Conservation (phyloP, 2,329 filamentous ascomycete species). For the Neophaeococcomyces mojaviensis region DNA sequence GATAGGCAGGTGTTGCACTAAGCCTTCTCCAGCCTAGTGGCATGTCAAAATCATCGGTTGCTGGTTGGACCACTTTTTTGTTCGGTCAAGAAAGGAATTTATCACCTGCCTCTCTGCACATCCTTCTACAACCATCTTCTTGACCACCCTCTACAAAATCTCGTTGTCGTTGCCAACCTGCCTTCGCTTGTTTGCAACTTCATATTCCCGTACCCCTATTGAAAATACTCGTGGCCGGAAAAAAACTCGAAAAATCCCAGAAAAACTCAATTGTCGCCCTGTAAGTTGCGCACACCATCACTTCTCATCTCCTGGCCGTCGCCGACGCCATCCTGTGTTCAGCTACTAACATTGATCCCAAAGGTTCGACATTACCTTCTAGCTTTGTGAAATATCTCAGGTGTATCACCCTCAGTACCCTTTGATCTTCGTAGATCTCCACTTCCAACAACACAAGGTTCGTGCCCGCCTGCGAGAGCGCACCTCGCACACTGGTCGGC, state of each 20-base stretch:
- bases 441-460: slow-evolving; percentile 13
- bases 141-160: slow-evolving; percentile 19
- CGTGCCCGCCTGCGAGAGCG: slow-evolving; percentile 7
- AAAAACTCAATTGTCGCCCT: slow-evolving; percentile 25
- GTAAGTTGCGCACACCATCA: slow-evolving; percentile 14
- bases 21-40: neutral
- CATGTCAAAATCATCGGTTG: neutral
- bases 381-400: slow-evolving; percentile 15
- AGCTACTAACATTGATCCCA: slow-evolving; percentile 6
- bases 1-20: neutral
- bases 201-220: slow-evolving; percentile 21
- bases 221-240: slow-evolving; percentile 28
- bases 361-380: slow-evolving; percentile 12
- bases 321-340: slow-evolving; percentile 9
- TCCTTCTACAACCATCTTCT: slow-evolving; percentile 10
- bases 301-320: slow-evolving; percentile 9
- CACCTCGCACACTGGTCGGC: slow-evolving; percentile 1
- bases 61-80: neutral
- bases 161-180: slow-evolving; percentile 11
- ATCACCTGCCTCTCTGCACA: slow-evolving; percentile 5
- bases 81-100: slow-evolving; percentile 5
- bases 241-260: slow-evolving; percentile 33
- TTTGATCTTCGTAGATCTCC: slow-evolving; percentile 3
- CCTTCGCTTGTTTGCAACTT: slow-evolving; percentile 22
- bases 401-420: slow-evolving; percentile 8